phyloP scores from a whole-genome alignment of 1,284 basidiomycete species.

The Athelia sp. region DNA sequence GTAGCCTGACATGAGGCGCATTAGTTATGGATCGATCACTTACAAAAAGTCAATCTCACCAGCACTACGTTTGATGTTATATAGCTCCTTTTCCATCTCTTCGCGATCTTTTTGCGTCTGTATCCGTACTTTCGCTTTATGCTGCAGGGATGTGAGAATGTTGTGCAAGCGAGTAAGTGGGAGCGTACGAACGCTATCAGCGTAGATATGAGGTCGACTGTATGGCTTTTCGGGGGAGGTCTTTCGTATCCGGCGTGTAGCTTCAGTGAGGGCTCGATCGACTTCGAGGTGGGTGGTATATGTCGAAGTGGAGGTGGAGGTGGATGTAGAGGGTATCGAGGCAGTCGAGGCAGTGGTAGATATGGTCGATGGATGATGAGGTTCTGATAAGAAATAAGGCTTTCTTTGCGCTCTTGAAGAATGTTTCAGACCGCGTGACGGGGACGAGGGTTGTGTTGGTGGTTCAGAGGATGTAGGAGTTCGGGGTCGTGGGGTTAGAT shows the following conservation, averaged over 20 bases:
- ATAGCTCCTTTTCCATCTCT: slow-evolving; percentile 44
- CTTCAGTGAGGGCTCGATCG: not conserved
- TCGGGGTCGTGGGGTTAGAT: too few relatives aligned
- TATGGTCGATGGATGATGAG: not conserved
- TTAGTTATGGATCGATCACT: slow-evolving; percentile 5
- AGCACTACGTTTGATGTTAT: slow-evolving; percentile 32
- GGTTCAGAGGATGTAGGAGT: too few relatives aligned
- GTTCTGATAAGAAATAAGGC: not conserved
- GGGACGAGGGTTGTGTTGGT: too few relatives aligned
- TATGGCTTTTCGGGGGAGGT: not conserved
- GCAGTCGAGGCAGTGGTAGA: not conserved
- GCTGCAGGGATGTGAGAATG: slow-evolving; percentile 26
- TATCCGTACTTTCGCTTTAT: slow-evolving; percentile 44
- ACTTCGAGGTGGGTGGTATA: not conserved
- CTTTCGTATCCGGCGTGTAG: not conserved
- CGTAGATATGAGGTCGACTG: slow-evolving; percentile 23
- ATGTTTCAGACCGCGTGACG: too few relatives aligned
- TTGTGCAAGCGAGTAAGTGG: not conserved
- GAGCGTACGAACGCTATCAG: slow-evolving; percentile 23
- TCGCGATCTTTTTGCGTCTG: slow-evolving; percentile 38
- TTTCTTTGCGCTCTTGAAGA: too few relatives aligned
- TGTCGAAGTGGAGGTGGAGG: not conserved
- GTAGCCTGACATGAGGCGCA: slow-evolving; percentile 36
- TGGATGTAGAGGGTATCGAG: too few relatives aligned
- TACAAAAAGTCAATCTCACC: slow-evolving; percentile 27